A percentile compares a stretch with the other conserved stretches of the same genome.
phyloP scores from a whole-genome alignment of 441 rosid species.

The Pelargonium cotyledonis region DNA sequence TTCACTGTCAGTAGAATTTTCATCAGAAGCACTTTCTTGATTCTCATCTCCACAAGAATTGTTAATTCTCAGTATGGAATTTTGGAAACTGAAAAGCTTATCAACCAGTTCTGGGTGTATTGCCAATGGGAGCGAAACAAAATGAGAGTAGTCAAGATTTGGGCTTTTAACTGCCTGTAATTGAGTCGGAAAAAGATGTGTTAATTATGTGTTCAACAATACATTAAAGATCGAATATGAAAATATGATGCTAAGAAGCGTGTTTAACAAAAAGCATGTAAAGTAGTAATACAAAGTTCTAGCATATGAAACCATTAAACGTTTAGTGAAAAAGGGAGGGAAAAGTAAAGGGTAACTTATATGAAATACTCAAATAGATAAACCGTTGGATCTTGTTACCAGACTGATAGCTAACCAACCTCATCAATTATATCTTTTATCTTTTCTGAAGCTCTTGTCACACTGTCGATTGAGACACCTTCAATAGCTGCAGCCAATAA shows the following conservation, averaged over 20 bases:
- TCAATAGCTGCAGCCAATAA: conserved; percentile 50
- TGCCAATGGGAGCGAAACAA: conserved; percentile 84
- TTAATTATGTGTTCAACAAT: conserved; percentile 4
- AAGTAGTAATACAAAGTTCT: background rate
- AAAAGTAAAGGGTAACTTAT: too few species aligned
- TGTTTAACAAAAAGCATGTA: background rate
- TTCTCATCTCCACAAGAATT: conserved; percentile 24
- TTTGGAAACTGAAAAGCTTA: conserved; percentile 70
- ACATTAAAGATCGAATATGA: background rate
- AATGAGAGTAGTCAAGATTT: conserved; percentile 74
- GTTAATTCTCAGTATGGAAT: conserved; percentile 42
- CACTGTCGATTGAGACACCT: conserved; percentile 53
- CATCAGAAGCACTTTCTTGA: conserved; percentile 32
- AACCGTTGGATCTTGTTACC: conserved; percentile 2
- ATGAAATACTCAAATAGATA: background rate
- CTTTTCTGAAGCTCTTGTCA: conserved; percentile 60
- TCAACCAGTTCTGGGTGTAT: conserved; percentile 66
- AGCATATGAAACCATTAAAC: too few species aligned
- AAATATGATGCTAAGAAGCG: background rate
- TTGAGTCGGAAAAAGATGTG: background rate
- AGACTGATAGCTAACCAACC: conserved; percentile 36
- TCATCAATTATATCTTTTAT: conserved; percentile 51
- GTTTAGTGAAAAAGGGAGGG: too few species aligned
- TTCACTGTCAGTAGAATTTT: conserved; percentile 31
- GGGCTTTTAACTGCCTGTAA: conserved; percentile 63